Evolutionary conservation across 78 protist species (phyloP).

Genomic region (Cyanophora paradoxa): DNA sequence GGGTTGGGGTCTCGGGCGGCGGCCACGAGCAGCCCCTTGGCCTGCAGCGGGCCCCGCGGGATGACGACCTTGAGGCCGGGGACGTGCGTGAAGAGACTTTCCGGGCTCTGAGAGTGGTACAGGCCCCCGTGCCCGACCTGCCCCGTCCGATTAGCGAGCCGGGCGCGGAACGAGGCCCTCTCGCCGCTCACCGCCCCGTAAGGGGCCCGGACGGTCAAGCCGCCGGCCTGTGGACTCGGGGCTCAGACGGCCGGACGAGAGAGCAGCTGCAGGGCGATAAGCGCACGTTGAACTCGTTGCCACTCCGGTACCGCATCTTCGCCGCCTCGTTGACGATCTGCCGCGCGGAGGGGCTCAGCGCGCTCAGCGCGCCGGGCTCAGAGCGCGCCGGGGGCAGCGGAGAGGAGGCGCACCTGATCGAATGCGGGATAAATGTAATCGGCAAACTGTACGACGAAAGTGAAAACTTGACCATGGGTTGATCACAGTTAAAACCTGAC

Average conservation of each 20-base stretch:
- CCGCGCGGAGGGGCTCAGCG: too few species aligned
- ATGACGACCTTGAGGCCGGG: slow-evolving; percentile 87
- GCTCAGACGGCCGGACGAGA: too few species aligned
- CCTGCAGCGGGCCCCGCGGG: slow-evolving; percentile 77
- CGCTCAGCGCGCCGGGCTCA: too few species aligned
- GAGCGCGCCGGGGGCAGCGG: neutral
- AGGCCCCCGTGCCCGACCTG: slow-evolving; percentile 21
- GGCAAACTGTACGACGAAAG: slow-evolving; percentile 30
- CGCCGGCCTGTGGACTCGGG: too few species aligned
- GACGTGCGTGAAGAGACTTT: slow-evolving; percentile 81
- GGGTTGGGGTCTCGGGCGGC: slow-evolving; percentile 80
- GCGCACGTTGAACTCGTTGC: slow-evolving; percentile 62
- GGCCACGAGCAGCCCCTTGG: slow-evolving; percentile 89
- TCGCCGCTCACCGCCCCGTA: slow-evolving; percentile 80
- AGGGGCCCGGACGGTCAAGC: slow-evolving; percentile 87
- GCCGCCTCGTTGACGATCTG: slow-evolving; percentile 95
- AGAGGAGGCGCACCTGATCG: slow-evolving; percentile 55
- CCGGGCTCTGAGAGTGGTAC: slow-evolving; percentile 92
- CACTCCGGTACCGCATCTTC: slow-evolving; percentile 90
- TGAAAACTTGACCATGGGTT: too few species aligned
- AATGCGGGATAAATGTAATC: slow-evolving; percentile 96
- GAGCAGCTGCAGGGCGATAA: too few species aligned
- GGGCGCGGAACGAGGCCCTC: too few species aligned
- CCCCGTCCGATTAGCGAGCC: too few species aligned
- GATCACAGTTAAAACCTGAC: too few species aligned